Base-by-base conservation (phyloP, 2,329 filamentous ascomycete genomes). In the Penicillium sp. region DNA sequence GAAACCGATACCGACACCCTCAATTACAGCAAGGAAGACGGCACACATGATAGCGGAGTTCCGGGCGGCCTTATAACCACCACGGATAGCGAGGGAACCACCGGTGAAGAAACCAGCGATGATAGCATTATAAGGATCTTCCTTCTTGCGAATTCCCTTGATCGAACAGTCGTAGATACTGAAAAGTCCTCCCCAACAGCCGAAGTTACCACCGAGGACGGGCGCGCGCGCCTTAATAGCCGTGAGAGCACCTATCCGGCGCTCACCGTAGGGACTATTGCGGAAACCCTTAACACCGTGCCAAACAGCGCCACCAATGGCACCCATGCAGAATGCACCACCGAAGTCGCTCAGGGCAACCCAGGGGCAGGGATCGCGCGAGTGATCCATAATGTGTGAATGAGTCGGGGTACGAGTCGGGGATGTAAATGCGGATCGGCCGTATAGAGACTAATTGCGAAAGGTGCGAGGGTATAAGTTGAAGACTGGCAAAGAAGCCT, bases 121-220 rank as follows among this genome's bases (percentile, higher is more conserved):
- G 74, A 99, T 97, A 69, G 92, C 92, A 79, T 97, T 97, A 81
- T 92, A 97, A 14, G 94, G 92, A 74, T 97, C 94, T 76, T 99
- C 94, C 87, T 97, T 97, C 82, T 94, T 90, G 63, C 92, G 82
- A 55, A 93, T 80, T 56, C 93, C 93, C 82, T 97, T 99, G 60
- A 97, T 89, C 22, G 92, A 89, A 80, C 94, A 99, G 79, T 99
- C 94, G 71, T 93, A 97, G 26, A 44, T 52, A 20, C 50, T 52
- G 82, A 97, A 97, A 56, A 97, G 81, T 64, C 94, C 94, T 72
- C 94, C 93, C 93, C 94, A 97, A 55, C 96, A 91, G 69, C 93
- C 93, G 69, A 97, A 99, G 82, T 99, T 99, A 70, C 94, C 94
- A 71, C 94, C 94, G 46, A 97, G 84, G 34, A 97, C 93, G 2